Conservation (phyloP, 2,329 filamentous ascomycete species). For the Elsinoe arachidis region DNA sequence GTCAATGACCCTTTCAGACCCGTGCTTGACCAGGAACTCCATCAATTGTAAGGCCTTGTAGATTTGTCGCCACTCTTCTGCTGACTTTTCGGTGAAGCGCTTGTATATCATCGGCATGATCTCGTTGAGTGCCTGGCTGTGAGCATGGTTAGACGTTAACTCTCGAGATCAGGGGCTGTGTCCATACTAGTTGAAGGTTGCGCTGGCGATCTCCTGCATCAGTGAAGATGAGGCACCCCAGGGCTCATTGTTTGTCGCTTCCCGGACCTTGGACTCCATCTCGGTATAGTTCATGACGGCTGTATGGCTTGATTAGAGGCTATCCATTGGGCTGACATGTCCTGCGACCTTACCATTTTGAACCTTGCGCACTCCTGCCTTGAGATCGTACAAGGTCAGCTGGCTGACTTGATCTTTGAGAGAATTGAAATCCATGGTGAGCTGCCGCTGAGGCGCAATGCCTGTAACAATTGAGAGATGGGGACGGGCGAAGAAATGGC, state of each 20-base stretch:
- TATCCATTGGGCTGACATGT: neutral
- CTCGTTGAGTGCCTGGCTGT: slow-evolving; percentile 89
- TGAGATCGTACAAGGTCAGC: slow-evolving; percentile 88
- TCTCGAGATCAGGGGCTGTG: neutral
- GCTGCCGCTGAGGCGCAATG: slow-evolving; percentile 11
- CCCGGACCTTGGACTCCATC: slow-evolving; percentile 78
- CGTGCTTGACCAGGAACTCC: slow-evolving; percentile 96
- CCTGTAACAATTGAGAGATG: slow-evolving; percentile 10
- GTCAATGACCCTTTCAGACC: slow-evolving; percentile 93
- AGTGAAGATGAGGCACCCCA: slow-evolving; percentile 78
- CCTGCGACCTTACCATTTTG: slow-evolving; percentile 71
- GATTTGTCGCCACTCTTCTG: slow-evolving; percentile 98
- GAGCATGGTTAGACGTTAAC: slow-evolving; percentile 21
- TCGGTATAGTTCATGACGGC: slow-evolving; percentile 98
- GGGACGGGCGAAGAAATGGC: neutral
- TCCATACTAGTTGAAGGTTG: slow-evolving; percentile 91
- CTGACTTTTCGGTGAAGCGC: slow-evolving; percentile 94
- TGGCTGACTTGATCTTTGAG: slow-evolving; percentile 83
- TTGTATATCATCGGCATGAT: slow-evolving; percentile 99
- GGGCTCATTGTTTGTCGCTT: slow-evolving; percentile 98
- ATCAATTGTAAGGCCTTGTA: slow-evolving; percentile 94
- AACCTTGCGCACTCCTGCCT: slow-evolving; percentile 87
- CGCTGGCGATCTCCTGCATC: slow-evolving; percentile 98
- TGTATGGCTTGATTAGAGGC: slow-evolving; percentile 31
- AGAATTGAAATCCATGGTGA: slow-evolving; percentile 73